Evolutionary conservation across 306 rosid genomes (phyloP), one percentile per base, ranked within the genome.

Genomic region (Dryas octopetala): DNA sequence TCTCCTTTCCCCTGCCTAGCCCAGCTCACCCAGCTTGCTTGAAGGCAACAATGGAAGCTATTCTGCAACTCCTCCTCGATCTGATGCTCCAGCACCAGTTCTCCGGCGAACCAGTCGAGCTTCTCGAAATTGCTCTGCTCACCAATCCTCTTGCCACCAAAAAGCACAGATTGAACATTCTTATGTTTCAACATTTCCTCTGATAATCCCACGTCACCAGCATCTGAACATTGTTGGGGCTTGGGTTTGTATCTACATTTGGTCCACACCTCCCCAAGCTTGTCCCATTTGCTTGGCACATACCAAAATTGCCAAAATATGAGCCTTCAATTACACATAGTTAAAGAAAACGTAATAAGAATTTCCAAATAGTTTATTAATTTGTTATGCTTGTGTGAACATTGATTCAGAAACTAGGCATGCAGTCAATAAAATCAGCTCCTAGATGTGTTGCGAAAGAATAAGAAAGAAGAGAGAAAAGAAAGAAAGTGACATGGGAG

Each of bases 31-130:
- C 80, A 74, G 98, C 93, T 88, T 96, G 98, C 89, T 96, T 96
- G 89, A 92, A 90, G 81, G 96, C 99, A 87, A 96, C 99, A 89
- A 98, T 96, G 91, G 99, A 98, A 83, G 99, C 99, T 85, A 96
- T 96, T 80, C 99, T 89, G 91, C 98, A 96, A 89, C 97, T 88
- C 97, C 99, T 88, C 94, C 98, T 92, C 19, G 19, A 19, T 19
- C 96, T 90, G 96, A 85, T 92, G 99, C 83, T 96, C 99, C 76
- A 84, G 88, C 70, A 96, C 97, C 73, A 96, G 89, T 80, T 96
- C 99, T 75, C 92, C 99, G 2, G 99, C 99, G 64, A 96, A 89
- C 99, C 99, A 96, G 72, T 96, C 97, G 9, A 96, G 96, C 87
- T 86, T 96, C 87, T 96, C 97, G 2, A 84, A 86, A 78, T 96